Evolutionary conservation across 306 rosid genomes (phyloP), one percentile per base, ranked within the genome.

Genomic region (Dicorynia guianensis): DNA sequence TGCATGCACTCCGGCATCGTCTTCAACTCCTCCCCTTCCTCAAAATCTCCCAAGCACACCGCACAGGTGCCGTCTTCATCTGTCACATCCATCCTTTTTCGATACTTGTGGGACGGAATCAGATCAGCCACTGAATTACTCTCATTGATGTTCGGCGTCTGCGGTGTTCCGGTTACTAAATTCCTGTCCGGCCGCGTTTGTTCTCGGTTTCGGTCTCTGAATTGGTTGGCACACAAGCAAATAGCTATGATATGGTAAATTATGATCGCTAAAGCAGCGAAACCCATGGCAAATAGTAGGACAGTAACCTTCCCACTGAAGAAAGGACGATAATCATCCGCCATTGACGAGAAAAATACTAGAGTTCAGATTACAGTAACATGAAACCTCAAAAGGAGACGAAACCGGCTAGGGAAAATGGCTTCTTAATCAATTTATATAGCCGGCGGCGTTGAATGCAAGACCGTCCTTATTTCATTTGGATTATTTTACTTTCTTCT

Each of bases 1-100:
- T 92, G 97, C 80, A 59, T 14, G 70, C 96, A 88, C 43, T 82
- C 92, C 0, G 93, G 90, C 85, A 92, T 39, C 4, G 81, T 81
- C 14, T 85, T 79, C 66, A 90, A 40, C 38, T 85, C 90, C 8
- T 89, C 96, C n/a, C 85, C 96, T 0, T 89, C 97, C 36, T 92
- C 88, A 69, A 85, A 90, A 40, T 87, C 89, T 42, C 85, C 81
- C 54, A 89, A 78, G 57, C 96, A 91, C 43, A 91, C 87, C 0
- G 87, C 87, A 67, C 93, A 91, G 0, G 79, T 85, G 52, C 52
- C 84, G 13, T 77, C 83, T 4, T 44, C 74, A 9, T 62, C 79
- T 0, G 7, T 58, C 50, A 39, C 54, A 25, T 18, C 65, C 67
- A 48, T 15, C 5, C 9, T 54, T 46, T 55, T 74, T 18, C 54